Evolutionary conservation across 179 eudicot species (phyloP), one percentile per base, ranked within the genome.

Genomic region (Silene coronaria): DNA sequence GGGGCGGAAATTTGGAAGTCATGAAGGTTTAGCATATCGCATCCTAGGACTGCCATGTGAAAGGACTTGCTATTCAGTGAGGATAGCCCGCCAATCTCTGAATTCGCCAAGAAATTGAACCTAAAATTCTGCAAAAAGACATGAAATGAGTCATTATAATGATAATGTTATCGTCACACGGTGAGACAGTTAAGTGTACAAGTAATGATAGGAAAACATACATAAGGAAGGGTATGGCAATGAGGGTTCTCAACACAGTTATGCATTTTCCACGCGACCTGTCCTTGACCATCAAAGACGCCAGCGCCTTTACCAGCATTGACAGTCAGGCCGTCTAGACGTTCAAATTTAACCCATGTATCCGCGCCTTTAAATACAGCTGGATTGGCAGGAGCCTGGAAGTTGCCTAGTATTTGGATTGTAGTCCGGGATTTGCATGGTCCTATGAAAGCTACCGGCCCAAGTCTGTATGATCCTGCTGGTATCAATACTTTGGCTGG

Each of bases 11-110:
- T 64, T 1, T 63, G 73, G 10, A 85, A 0, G 21, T 76, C 71
- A 5, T 48, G 32, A 4, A 87, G 14, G 0, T 60, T 79, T 21
- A 87, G 24, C 9, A 81, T 27, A 4, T 78, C 77, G 66, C 87
- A 82, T 0, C 79, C 79, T 9, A 80, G 26, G 13, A 85, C 23
- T 53, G 73, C 74, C 24, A 84, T 72, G 83, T 88, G 91, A 24
- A 84, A 88, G 36, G 66, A 4, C 71, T 87, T 85, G 82, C 86
- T 85, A 77, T 87, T 72, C 0, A 64, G 30, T 4, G 90, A 85
- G 8, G 82, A 81, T 48, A 87, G 66, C 32, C 78, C 83, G 2
- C 32, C 53, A 10, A 86, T 75, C 3, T 34, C 26, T 8, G 86
- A 55, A 30, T 80, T 73, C 12, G 42, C 81, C 68, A 84, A n/a